Conservation (phyloP, 2,329 filamentous ascomycete species). For the Alternaria alternata region DNA sequence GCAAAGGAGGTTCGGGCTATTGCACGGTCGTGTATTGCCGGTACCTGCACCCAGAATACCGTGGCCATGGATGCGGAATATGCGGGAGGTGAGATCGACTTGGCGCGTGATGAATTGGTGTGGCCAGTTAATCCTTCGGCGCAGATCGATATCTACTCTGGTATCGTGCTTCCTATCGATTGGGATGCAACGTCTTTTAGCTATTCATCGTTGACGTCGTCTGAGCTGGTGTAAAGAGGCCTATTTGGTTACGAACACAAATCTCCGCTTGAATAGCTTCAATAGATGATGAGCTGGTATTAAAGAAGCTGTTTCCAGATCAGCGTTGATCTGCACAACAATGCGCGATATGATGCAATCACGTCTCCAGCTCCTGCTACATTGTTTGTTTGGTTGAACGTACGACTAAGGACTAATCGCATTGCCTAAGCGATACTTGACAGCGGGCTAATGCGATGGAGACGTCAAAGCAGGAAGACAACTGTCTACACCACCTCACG, state of each 20-base stretch:
- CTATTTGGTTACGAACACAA: not conserved
- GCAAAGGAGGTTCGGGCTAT: slow-evolving; percentile 76
- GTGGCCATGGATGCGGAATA: slow-evolving; percentile 19
- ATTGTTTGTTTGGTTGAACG: slow-evolving; percentile 8
- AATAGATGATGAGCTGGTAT: not conserved
- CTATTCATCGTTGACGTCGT: slow-evolving; percentile 21
- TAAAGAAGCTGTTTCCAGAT: not conserved
- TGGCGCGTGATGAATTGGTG: slow-evolving; percentile 40
- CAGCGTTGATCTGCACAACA: slow-evolving; percentile 3
- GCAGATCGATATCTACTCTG: slow-evolving; percentile 46
- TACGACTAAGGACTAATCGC: slow-evolving; percentile 7
- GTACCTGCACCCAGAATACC: slow-evolving; percentile 18
- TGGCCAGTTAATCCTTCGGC: slow-evolving; percentile 40
- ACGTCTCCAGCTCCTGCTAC: not conserved
- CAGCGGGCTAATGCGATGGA: slow-evolving; percentile 4
- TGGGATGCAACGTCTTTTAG: slow-evolving; percentile 27
- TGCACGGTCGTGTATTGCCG: slow-evolving; percentile 69
- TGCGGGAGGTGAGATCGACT: slow-evolving; percentile 30
- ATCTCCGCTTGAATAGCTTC: not conserved
- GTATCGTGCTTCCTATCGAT: slow-evolving; percentile 33
- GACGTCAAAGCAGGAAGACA: not conserved
- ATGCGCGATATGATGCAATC: slow-evolving; percentile 4
- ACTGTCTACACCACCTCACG: not conserved
- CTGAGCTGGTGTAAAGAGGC: slow-evolving; percentile 14
- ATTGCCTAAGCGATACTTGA: slow-evolving; percentile 15